Evolutionary conservation across 2,329 filamentous ascomycete genomes (phyloP).

Genomic region (Phialophora chinensis): DNA sequence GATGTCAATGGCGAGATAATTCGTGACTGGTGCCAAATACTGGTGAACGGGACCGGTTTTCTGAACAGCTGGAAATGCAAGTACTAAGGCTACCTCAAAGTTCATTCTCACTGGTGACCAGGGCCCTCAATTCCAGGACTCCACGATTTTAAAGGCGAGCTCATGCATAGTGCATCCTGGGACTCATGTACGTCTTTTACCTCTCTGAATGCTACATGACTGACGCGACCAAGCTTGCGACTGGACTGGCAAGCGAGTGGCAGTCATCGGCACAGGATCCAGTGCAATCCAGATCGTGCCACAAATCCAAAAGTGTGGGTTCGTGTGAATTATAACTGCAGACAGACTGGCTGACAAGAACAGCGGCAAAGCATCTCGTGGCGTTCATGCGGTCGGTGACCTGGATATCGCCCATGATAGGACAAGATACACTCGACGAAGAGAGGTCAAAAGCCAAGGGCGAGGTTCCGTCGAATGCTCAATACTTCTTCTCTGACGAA

Average conservation of each 20-base stretch:
- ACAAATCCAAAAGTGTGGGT: constrained; percentile 18
- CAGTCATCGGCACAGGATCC: constrained; percentile 69
- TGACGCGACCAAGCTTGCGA: constrained; percentile 38
- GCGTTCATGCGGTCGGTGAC: constrained; percentile 43
- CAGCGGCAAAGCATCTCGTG: constrained; percentile 38
- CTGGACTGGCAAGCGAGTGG: constrained; percentile 63
- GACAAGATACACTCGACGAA: constrained; percentile 14
- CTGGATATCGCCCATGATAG: constrained; percentile 37
- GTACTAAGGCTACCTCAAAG: no score
- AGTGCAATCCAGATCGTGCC: constrained; percentile 61
- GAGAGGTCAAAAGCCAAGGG: constrained; percentile 3
- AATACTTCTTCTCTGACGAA: constrained; percentile 27
- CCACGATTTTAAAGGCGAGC: constrained; percentile 53
- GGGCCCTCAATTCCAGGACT: constrained; percentile 54
- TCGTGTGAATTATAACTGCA: no score
- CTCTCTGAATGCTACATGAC: no score
- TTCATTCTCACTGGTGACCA: no score
- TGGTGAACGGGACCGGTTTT: constrained; percentile 52
- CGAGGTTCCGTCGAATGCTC: constrained; percentile 5
- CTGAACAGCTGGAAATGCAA: constrained; percentile 50
- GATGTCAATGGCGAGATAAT: constrained; percentile 33
- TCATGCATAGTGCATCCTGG: constrained; percentile 47
- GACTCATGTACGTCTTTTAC: constrained; percentile 40
- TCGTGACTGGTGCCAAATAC: constrained; percentile 19
- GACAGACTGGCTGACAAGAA: no score